Percentiles rank a stretch among this genome's conserved stretches.
Evolutionary conservation across 106 monocot species (phyloP).

Genomic region (Platanthera guangdongensis): DNA sequence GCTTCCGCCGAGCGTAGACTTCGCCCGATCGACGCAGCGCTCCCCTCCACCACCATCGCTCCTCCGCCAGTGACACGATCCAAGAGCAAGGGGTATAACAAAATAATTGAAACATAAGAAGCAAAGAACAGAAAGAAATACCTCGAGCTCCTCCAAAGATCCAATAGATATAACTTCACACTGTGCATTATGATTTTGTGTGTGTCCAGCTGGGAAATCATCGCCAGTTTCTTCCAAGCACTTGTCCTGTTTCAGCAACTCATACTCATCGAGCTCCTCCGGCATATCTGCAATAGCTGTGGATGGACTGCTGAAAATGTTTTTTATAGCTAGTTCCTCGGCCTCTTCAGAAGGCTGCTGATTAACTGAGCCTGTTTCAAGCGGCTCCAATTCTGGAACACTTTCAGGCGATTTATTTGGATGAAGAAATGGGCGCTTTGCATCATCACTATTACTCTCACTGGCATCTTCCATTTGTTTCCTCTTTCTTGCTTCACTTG

Average conservation of each 20-base stretch:
- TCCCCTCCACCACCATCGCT: too few species aligned
- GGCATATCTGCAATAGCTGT: conserved; percentile 8
- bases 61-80: too few species aligned
- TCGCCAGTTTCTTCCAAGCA: conserved; percentile 11
- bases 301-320: conserved; percentile 23
- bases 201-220: neutral
- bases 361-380: neutral
- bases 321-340: conserved; percentile 37
- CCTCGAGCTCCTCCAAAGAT: conserved; percentile 82
- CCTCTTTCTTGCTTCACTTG: conserved; percentile 28
- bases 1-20: too few species aligned
- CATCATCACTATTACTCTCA: conserved; percentile 11
- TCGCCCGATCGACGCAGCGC: too few species aligned
- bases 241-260: conserved; percentile 21
- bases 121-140: conserved; percentile 20
- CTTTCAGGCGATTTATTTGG: conserved; percentile 11
- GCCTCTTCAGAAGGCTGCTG: conserved; percentile 28
- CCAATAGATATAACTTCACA: conserved; percentile 15
- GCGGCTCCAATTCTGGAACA: neutral
- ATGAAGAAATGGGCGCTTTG: neutral
- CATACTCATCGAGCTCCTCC: conserved; percentile 33
- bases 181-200: conserved; percentile 8
- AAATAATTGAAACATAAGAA: conserved; percentile 1
- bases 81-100: too few species aligned
- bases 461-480: conserved; percentile 19